Percentiles rank a stretch among this genome's conserved stretches.
Conservation (phyloP, 2,329 filamentous ascomycete species). For the Proliferodiscus dingleyae region DNA sequence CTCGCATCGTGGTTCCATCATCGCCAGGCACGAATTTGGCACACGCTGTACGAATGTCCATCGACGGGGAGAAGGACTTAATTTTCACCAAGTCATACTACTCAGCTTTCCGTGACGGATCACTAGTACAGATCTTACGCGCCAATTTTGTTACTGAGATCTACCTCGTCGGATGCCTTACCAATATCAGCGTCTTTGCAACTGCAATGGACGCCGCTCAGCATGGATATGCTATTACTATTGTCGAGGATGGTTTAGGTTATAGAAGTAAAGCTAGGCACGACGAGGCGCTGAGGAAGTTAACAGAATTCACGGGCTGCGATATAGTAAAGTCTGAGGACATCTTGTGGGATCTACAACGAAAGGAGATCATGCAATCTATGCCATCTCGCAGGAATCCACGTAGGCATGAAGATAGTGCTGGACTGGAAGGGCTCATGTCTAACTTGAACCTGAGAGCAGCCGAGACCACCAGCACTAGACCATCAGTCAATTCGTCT, state of each 20-base stretch:
- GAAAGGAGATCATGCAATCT: slow-evolving; percentile 17
- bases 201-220: slow-evolving; percentile 86
- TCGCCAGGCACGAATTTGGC: slow-evolving; percentile 44
- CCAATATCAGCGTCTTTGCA: slow-evolving; percentile 84
- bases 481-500: slow-evolving; percentile 8
- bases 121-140: slow-evolving; percentile 71
- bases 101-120: slow-evolving; percentile 76
- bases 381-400: slow-evolving; percentile 14
- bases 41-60: slow-evolving; percentile 36
- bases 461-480: slow-evolving; percentile 8
- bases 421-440: slow-evolving; percentile 26
- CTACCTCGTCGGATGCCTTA: slow-evolving; percentile 81
- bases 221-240: slow-evolving; percentile 80
- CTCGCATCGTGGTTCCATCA: slow-evolving; percentile 40
- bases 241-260: slow-evolving; percentile 85
- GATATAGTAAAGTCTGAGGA: slow-evolving; percentile 28
- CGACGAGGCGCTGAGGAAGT: slow-evolving; percentile 29
- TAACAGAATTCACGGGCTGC: slow-evolving; percentile 30
- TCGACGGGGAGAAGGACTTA: slow-evolving; percentile 43
- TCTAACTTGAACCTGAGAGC: slow-evolving; percentile 24
- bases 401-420: slow-evolving; percentile 10
- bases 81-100: slow-evolving; percentile 69
- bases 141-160: slow-evolving; percentile 84
- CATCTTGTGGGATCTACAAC: slow-evolving; percentile 22
- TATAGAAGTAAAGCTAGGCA: slow-evolving; percentile 69